Evolutionary conservation across 441 rosid species (phyloP).

Genomic region (Aleurites moluccanus): DNA sequence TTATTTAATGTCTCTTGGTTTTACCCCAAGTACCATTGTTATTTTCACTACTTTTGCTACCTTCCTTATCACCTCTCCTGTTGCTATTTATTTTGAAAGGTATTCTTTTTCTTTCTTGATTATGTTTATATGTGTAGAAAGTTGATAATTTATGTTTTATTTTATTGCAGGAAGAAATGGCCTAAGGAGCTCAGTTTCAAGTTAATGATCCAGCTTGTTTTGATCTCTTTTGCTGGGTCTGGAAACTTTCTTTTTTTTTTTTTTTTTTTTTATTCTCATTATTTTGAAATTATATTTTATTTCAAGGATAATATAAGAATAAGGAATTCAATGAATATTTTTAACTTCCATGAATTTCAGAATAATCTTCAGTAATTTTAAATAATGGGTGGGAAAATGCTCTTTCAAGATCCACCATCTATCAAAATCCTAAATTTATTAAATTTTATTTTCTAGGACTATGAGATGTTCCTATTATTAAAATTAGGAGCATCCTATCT

Average conservation of each 20-base stretch:
- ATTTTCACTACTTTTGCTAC: slow-evolving; percentile 67
- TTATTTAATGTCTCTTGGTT: slow-evolving; percentile 81
- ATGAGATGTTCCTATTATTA: no score
- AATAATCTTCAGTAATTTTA: neutral
- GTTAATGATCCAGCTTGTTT: slow-evolving; percentile 60
- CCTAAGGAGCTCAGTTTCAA: slow-evolving; percentile 52
- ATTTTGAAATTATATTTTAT: no score
- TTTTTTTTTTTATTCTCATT: neutral
- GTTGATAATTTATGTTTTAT: neutral
- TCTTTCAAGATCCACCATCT: no score
- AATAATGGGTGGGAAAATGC: neutral
- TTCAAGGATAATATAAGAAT: neutral
- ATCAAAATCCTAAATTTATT: no score
- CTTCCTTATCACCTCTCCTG: slow-evolving; percentile 65
- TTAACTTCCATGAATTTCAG: neutral
- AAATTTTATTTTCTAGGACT: no score
- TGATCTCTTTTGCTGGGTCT: slow-evolving; percentile 80
- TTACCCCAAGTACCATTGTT: slow-evolving; percentile 62
- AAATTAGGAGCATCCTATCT: no score
- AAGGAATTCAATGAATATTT: neutral
- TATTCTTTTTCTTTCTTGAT: slow-evolving; percentile 13
- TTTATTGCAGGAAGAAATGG: slow-evolving; percentile 65
- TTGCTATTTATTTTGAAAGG: slow-evolving; percentile 81
- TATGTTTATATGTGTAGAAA: neutral
- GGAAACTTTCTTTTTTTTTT: neutral